Evolutionary conservation across 352 stramenopile genomes (phyloP).

Genomic region (Phytopythium litorale): DNA sequence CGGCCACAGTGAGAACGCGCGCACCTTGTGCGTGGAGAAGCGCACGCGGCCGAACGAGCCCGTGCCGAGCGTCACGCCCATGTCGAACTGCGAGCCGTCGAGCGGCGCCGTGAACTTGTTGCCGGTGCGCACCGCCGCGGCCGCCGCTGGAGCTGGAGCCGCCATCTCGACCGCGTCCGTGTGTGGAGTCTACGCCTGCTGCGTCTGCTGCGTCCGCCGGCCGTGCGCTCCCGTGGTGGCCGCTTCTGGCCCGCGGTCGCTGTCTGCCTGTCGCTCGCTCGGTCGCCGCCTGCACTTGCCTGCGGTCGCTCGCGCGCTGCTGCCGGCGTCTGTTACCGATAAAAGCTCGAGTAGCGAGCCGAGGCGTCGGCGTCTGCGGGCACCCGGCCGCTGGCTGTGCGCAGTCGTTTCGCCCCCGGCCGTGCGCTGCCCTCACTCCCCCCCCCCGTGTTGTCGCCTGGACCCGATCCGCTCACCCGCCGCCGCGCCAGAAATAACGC

Average conservation of each 20-base stretch:
- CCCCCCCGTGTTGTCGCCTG: too few relatives aligned
- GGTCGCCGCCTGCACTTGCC: too few relatives aligned
- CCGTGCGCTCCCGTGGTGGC: neutral
- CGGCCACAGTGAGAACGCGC: neutral
- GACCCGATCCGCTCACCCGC: neutral
- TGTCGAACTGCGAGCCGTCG: conserved; percentile 90
- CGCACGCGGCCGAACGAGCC: conserved; percentile 96
- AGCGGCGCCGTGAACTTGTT: conserved; percentile 64
- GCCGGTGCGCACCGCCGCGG: conserved; percentile 17
- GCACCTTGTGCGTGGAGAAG: conserved; percentile 94
- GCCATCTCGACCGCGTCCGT: neutral
- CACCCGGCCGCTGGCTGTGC: neutral
- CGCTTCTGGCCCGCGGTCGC: neutral
- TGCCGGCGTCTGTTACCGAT: neutral
- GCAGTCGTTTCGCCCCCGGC: neutral
- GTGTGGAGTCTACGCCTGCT: neutral
- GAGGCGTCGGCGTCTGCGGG: neutral
- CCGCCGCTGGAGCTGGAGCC: conserved; percentile 7
- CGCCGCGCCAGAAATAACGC: neutral
- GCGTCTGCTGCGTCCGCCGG: neutral
- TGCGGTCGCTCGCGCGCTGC: neutral
- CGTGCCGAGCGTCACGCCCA: conserved; percentile 95
- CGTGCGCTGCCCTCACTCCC: too few relatives aligned
- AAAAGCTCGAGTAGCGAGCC: neutral
- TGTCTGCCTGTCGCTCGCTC: neutral